Percentiles rank a stretch among this genome's conserved stretches.
These are phyloP conservation scores for Friedmanniomyces simplex DNA, from an alignment of 495 filamentous ascomycete genomes.

Conservation along the genomic window DNA sequence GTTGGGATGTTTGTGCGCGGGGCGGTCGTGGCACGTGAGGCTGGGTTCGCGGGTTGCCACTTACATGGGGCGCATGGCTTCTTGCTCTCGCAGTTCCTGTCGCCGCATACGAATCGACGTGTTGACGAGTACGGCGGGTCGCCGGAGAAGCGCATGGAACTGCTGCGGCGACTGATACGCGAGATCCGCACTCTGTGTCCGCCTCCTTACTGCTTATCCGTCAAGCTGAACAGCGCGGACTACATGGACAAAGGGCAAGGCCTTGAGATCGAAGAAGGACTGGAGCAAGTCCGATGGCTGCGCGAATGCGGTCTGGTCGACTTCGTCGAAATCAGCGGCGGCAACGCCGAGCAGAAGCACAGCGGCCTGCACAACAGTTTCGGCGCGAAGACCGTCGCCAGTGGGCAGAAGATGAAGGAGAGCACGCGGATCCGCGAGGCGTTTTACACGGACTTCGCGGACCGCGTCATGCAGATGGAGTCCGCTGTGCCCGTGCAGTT, in stretches of 20 bases:
- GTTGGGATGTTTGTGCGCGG: conserved; percentile 6
- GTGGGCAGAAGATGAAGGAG: conserved; percentile 13
- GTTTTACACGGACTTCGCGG: conserved; percentile 24
- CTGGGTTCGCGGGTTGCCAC: conserved; percentile 11
- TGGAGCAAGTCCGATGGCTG: conserved; percentile 23
- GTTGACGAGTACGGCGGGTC: conserved; percentile 17
- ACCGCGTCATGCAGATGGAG: conserved; percentile 13
- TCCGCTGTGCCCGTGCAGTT: conserved; percentile 18
- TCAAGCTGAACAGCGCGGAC: conserved; percentile 25
- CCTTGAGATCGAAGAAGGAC: conserved; percentile 25
- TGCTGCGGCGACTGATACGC: conserved; percentile 13
- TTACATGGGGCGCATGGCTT: conserved; percentile 18
- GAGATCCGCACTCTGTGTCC: conserved; percentile 21
- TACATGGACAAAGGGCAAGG: conserved; percentile 21
- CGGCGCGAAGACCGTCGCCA: conserved; percentile 5
- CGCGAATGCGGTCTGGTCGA: conserved; percentile 19
- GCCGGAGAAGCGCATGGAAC: conserved; percentile 6
- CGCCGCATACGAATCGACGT: conserved; percentile 10
- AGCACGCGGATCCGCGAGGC: conserved; percentile 21
- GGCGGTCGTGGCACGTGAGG: conserved; percentile 8
- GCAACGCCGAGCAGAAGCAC: conserved; percentile 18
- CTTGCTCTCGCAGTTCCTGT: conserved; percentile 16
- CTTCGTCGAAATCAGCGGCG: conserved; percentile 18
- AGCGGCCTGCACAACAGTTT: conserved; percentile 18
- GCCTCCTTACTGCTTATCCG: conserved; percentile 16